These are phyloP conservation scores for Clavulina sp. DNA, from an alignment of 768 basidiomycete genomes.

Conservation along the genomic window DNA sequence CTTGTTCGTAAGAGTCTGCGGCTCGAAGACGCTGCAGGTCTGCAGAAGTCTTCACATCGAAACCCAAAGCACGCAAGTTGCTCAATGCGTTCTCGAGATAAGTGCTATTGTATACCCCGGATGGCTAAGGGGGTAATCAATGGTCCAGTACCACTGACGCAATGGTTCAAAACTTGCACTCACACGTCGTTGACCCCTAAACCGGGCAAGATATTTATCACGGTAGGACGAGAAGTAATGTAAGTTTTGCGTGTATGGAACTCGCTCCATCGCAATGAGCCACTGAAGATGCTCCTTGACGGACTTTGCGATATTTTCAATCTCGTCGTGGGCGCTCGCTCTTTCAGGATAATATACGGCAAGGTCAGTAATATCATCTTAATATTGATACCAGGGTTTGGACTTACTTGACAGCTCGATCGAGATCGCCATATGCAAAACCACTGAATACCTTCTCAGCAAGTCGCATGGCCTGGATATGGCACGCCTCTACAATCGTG, in stretches of 20 bases:
- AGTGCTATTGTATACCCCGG: not conserved
- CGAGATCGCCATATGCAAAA: constrained; percentile 16
- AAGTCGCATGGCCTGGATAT: constrained; percentile 14
- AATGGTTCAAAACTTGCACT: not conserved
- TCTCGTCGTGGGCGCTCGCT: constrained; percentile 15
- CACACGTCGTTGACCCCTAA: constrained; percentile 19
- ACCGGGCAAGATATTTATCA: constrained; percentile 23
- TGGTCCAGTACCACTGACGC: not conserved
- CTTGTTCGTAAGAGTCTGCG: constrained; percentile 26
- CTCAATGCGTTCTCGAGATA: not conserved
- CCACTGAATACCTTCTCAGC: constrained; percentile 24
- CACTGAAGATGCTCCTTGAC: constrained; percentile 18
- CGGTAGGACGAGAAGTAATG: constrained; percentile 22
- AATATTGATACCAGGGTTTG: not conserved
- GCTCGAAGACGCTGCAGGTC: constrained; percentile 21
- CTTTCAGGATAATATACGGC: constrained; percentile 12
- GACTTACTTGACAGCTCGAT: constrained; percentile 7
- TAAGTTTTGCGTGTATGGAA: constrained; percentile 25
- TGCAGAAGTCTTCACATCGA: not conserved
- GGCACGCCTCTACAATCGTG: constrained; percentile 13
- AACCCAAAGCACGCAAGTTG: constrained; percentile 1
- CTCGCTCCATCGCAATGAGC: constrained; percentile 23
- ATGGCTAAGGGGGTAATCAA: not conserved
- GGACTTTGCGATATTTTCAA: constrained; percentile 16
- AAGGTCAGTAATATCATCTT: not conserved